Base-by-base conservation (phyloP, 768 basidiomycete species). In the Cystofilobasidium bisporidii region DNA sequence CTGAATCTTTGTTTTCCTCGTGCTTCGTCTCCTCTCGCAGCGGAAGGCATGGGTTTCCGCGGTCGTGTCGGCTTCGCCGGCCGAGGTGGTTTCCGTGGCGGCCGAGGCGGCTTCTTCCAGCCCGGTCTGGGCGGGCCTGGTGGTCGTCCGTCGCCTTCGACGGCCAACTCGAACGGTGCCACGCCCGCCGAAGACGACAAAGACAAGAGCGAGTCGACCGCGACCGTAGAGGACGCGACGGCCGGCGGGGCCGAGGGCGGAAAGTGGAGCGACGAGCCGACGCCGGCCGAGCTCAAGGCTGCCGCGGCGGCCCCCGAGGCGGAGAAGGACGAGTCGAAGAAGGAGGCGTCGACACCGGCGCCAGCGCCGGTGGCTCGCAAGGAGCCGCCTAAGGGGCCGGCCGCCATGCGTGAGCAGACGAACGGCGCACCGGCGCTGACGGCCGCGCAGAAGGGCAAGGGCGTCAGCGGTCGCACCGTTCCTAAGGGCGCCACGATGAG, bases 81-180 rank as follows among this genome's bases (percentile, higher is more conserved):
- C 53, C 70, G 76, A 69, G 77, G 75, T 26, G 77, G 75, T 56
- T 67, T 72, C 63, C 73, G 76, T 61, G 76, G 77, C 43, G 76
- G 75, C 41, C 59, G 77, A 64, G 76, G 76, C 47, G 76, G 75
- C 22, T 73, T 72, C 50, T 62, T 71, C 33, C 71, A 61, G 72
- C 63, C 53, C 6, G 53, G 53, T 28, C 71, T 71, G 47, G 73
- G 72, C 28, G 62, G 58, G 20, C 45, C 61, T 8, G 53, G 63
- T 28, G 64, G 63, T 33, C 38, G 67, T 22, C 40, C 59, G 24
- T 32, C 64, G n/a, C n/a, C n/a, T n/a, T n/a, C n/a, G n/a, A n/a
- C n/a, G n/a, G n/a, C n/a, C n/a, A n/a, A n/a, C 62, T 26, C 38
- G 15, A 65, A 53, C 22, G 64, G 40, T 58, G 53, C 17, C 43